Conservation (phyloP, 2,329 filamentous ascomycete species). For the Cadophora sp. region DNA sequence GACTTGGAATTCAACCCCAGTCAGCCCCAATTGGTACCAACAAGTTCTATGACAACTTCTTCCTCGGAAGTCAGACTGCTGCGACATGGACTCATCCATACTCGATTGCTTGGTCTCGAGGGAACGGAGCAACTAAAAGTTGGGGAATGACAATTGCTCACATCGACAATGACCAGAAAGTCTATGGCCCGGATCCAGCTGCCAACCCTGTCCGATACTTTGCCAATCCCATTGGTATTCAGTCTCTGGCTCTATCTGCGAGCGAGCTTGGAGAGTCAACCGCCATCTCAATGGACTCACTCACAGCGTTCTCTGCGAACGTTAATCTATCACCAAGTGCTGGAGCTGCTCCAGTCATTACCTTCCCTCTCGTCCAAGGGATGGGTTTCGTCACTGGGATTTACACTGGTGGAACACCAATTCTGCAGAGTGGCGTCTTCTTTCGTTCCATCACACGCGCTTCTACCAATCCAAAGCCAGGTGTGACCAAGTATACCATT, state of each 20-base stretch:
- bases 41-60: conserved; percentile 84
- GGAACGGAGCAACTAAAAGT: conserved; percentile 65
- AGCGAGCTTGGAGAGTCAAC: conserved; percentile 71
- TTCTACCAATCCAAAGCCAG: conserved; percentile 62
- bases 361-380: conserved; percentile 86
- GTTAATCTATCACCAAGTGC: conserved; percentile 67
- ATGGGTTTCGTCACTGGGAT: conserved; percentile 85
- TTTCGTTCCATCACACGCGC: conserved; percentile 71
- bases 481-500: conserved; percentile 78
- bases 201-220: conserved; percentile 73
- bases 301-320: conserved; percentile 67
- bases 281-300: conserved; percentile 57
- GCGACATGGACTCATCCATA: conserved; percentile 81
- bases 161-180: conserved; percentile 69
- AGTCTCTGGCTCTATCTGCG: conserved; percentile 82
- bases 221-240: conserved; percentile 81
- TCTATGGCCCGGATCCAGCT: conserved; percentile 65
- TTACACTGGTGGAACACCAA: conserved; percentile 73
- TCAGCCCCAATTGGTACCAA: conserved; percentile 70
- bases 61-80: conserved; percentile 73
- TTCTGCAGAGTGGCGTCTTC: conserved; percentile 76
- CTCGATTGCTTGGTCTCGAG: conserved; percentile 71
- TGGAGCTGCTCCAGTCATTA: conserved; percentile 66
- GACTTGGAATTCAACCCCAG: conserved; percentile 54
- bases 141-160: conserved; percentile 84